Conservation (phyloP, 2,329 filamentous ascomycete species). For the Byssochlamys sp. region DNA sequence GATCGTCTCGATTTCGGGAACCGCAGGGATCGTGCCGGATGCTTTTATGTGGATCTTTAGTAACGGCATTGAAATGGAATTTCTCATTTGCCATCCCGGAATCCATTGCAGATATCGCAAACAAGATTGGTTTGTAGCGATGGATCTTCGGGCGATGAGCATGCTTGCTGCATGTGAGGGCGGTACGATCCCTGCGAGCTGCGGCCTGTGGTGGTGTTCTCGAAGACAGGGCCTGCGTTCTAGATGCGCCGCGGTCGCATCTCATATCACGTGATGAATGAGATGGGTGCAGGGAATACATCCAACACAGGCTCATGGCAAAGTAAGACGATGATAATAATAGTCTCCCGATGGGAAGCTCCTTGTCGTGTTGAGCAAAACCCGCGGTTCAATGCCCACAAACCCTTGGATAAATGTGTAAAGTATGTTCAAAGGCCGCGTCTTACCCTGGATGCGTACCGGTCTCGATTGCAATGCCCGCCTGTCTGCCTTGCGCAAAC, state of each 20-base stretch:
- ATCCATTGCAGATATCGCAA: neutral
- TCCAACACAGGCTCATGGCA: neutral
- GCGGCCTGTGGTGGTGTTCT: neutral
- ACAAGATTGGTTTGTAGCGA: neutral
- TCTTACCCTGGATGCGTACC: neutral
- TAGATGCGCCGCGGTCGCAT: neutral
- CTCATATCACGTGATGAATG: neutral
- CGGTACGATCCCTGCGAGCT: neutral
- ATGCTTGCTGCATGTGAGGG: neutral
- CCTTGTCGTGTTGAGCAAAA: neutral
- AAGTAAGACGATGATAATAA: neutral
- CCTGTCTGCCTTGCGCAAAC: neutral
- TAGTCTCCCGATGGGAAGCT: neutral
- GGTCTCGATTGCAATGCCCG: neutral
- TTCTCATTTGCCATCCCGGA: neutral
- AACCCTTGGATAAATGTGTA: neutral
- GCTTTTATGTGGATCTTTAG: neutral
- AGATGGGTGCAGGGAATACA: neutral
- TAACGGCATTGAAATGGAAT: neutral
- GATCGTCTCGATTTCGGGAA: neutral
- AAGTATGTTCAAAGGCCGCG: neutral
- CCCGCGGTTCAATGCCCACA: neutral
- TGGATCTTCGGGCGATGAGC: neutral
- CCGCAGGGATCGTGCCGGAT: neutral
- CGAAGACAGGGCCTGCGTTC: neutral